Conservation (phyloP, 2,329 filamentous ascomycete genomes). For the Talaromyces sp. region DNA sequence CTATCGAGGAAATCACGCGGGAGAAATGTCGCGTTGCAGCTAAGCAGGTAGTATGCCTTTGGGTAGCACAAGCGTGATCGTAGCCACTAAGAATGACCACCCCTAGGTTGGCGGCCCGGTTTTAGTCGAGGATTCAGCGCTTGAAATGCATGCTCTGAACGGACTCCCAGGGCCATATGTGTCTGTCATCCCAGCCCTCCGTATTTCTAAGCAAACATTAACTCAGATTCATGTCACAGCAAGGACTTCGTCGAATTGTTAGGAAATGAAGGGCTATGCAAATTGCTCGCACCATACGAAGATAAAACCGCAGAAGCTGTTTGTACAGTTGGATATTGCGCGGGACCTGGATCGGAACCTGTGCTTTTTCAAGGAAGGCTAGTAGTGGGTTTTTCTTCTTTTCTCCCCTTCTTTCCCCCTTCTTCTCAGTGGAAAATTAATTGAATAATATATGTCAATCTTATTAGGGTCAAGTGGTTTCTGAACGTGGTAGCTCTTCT, state of each 20-base stretch:
- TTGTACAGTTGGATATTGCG: neutral
- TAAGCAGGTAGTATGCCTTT: neutral
- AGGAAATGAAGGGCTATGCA: neutral
- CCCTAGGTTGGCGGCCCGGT: neutral
- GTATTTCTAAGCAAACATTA: neutral
- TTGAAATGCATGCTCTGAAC: constrained; percentile 7
- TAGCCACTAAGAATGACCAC: neutral
- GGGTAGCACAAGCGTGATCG: neutral
- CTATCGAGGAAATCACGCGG: neutral
- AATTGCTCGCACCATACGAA: neutral
- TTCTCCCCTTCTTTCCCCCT: too few relatives aligned
- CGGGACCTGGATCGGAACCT: neutral
- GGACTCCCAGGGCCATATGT: neutral
- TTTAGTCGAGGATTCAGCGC: constrained; percentile 11
- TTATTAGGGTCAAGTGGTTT: neutral
- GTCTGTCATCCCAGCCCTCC: neutral
- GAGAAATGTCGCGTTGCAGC: neutral
- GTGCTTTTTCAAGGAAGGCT: neutral
- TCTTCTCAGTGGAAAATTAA: neutral
- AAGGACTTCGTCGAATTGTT: neutral
- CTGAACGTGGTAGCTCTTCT: neutral
- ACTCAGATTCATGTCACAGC: neutral
- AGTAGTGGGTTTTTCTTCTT: neutral
- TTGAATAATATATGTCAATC: neutral
- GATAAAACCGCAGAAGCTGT: neutral